Percentiles rank a stretch among this genome's conserved stretches.
phyloP scores from a whole-genome alignment of 768 basidiomycete species.

The Pulveroboletus sp. region DNA sequence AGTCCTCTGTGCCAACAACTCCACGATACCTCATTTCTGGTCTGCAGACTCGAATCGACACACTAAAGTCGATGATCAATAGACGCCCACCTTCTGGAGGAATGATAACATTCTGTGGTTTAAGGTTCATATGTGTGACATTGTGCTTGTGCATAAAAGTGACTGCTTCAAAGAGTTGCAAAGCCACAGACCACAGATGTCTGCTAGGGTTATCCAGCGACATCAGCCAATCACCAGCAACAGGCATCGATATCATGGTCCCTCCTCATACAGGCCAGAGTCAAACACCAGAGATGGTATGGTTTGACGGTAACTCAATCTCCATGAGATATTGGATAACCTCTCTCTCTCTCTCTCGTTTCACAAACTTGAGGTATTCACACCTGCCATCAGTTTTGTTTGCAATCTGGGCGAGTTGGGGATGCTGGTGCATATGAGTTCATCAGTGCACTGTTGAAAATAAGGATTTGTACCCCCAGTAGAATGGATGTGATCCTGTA shows the following conservation, averaged over 20 bases:
- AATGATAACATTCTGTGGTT: background rate
- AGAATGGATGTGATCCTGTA: background rate
- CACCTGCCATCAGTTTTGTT: too few species aligned
- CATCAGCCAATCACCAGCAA: background rate
- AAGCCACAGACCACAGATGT: background rate
- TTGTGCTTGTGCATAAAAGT: background rate
- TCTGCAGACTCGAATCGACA: background rate
- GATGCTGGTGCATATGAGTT: background rate
- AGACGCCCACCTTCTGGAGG: background rate
- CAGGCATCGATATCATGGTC: background rate
- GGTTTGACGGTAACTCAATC: background rate
- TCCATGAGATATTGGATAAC: conserved; percentile 1
- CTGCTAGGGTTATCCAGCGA: background rate
- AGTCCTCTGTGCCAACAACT: background rate
- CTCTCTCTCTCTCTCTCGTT: background rate
- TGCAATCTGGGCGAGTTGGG: background rate
- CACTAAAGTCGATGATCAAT: background rate
- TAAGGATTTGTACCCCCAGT: background rate
- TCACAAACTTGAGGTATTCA: conserved; percentile 5
- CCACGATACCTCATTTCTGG: background rate
- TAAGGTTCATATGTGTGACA: conserved; percentile 11
- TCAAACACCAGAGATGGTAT: background rate
- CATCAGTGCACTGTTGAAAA: background rate
- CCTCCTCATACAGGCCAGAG: background rate
- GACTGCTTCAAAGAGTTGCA: conserved; percentile 3